Conservation (phyloP, 2,329 filamentous ascomycete genomes). For the Drechslerella dactyloides region DNA sequence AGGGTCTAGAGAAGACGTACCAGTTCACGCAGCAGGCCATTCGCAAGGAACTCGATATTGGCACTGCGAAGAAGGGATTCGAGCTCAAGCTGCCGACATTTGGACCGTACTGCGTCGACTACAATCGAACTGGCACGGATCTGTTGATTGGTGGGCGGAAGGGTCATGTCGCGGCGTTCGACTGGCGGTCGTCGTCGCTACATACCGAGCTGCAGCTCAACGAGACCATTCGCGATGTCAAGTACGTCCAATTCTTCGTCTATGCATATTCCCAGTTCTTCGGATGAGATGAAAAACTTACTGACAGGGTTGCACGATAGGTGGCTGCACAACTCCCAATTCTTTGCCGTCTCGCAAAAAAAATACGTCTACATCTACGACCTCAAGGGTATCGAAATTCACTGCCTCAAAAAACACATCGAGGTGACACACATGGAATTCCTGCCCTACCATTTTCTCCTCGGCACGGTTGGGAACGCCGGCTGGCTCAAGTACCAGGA, state of each 20-base stretch:
- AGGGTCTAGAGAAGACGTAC: slow-evolving; percentile 92
- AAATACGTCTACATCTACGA: slow-evolving; percentile 98
- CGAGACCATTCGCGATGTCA: slow-evolving; percentile 86
- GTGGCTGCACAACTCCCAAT: slow-evolving; percentile 59
- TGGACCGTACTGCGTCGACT: slow-evolving; percentile 87
- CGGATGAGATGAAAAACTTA: slow-evolving; percentile 9
- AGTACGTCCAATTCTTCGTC: slow-evolving; percentile 71
- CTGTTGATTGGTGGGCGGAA: slow-evolving; percentile 85
- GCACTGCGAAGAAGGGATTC: slow-evolving; percentile 90
- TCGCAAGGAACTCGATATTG: slow-evolving; percentile 72
- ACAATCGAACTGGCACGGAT: slow-evolving; percentile 85
- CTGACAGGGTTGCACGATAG: slow-evolving; percentile 31
- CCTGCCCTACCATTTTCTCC: slow-evolving; percentile 91
- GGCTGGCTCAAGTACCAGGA: slow-evolving; percentile 94
- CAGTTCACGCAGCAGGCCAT: slow-evolving; percentile 91
- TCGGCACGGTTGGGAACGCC: slow-evolving; percentile 81
- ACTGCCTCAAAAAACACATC: slow-evolving; percentile 85
- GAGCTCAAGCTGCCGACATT: slow-evolving; percentile 81
- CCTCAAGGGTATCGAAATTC: slow-evolving; percentile 84
- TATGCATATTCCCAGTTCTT: too few relatives aligned
- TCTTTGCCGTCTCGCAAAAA: slow-evolving; percentile 94
- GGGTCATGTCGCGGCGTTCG: slow-evolving; percentile 94
- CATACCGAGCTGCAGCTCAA: slow-evolving; percentile 89
- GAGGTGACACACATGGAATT: slow-evolving; percentile 96
- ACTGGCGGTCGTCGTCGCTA: slow-evolving; percentile 90